Evolutionary conservation across 2,329 filamentous ascomycete genomes (phyloP), one percentile per base, ranked within the genome.

Genomic region (Exophiala sp.): DNA sequence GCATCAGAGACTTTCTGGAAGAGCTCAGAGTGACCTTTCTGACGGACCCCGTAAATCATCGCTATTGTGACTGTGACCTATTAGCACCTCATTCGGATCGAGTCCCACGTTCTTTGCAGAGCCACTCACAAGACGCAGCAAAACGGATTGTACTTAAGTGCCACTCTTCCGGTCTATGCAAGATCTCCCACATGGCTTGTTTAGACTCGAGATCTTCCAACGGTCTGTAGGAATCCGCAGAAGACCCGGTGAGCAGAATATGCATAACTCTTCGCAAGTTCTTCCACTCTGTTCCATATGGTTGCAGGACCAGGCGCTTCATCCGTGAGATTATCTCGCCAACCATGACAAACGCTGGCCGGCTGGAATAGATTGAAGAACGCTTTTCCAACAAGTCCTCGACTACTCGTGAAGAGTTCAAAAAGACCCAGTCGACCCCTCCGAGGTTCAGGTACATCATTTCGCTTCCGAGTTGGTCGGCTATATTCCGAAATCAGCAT

Each of bases 221-320:
- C 10, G 58, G 58, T 10, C 48, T 51, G 45, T 56, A 59, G 6
- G 44, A 54, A 33, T 58, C 41, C 49, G 58, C 2, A 34, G 42
- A 42, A 68, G 36, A 70, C 3, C 72, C 71, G 16, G 52, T 61
- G 39, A 62, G 55, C 10, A 62, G 24, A 14, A 48, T 51, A 34
- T 62, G 59, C 14, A 62, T 58, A n/a, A 62, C 42, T 18, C 55
- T 57, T 16, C 58, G 59, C 9, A 53, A 33, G 5, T 41, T 34
- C 6, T 56, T 29, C 58, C 58, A 59, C 14, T 39, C 32, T 16
- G 52, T 41, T 11, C 47, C 51, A 38, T 60, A 60, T 1, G 74
- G 75, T 61, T 77, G 72, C 3, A 78, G 72, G 12, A 78, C 65
- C 14, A 78, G 67, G 12, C 68, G 71, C 3, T 71, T 68, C 21